phyloP scores from a whole-genome alignment of 1,139 yeast species.

The Saccharomyces hybrid region DNA sequence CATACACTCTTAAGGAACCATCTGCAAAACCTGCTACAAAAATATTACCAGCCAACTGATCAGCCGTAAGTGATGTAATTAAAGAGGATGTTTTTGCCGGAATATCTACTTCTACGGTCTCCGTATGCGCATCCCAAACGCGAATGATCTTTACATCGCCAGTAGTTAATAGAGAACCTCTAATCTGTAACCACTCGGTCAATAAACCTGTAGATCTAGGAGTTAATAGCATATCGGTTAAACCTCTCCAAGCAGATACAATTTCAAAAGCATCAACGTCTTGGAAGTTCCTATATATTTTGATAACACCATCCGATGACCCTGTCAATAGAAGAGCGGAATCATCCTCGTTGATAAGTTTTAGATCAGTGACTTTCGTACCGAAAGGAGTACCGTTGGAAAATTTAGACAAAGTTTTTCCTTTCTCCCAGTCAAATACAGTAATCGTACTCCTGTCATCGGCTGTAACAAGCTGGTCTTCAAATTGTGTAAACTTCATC shows the following conservation, averaged over 20 bases:
- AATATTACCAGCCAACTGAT: slow-evolving; percentile 91
- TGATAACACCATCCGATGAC: slow-evolving; percentile 87
- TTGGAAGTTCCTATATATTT: slow-evolving; percentile 74
- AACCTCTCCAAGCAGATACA: slow-evolving; percentile 88
- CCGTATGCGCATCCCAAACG: slow-evolving; percentile 96
- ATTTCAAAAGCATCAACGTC: slow-evolving; percentile 48
- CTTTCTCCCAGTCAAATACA: slow-evolving; percentile 82
- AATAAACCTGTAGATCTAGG: slow-evolving; percentile 78
- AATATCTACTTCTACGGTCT: slow-evolving; percentile 74
- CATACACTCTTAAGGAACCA: slow-evolving; percentile 86
- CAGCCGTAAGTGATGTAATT: slow-evolving; percentile 83
- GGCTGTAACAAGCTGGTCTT: slow-evolving; percentile 68
- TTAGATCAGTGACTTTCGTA: slow-evolving; percentile 79
- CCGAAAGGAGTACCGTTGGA: slow-evolving; percentile 84
- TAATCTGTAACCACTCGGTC: slow-evolving; percentile 94
- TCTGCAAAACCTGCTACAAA: slow-evolving; percentile 91
- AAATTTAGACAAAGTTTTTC: slow-evolving; percentile 53
- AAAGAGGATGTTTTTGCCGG: slow-evolving; percentile 91
- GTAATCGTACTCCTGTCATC: slow-evolving; percentile 81
- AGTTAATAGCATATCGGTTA: slow-evolving; percentile 74
- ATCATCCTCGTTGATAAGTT: slow-evolving; percentile 88
- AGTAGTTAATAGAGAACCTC: slow-evolving; percentile 85
- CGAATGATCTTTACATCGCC: slow-evolving; percentile 92
- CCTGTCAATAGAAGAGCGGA: slow-evolving; percentile 78
- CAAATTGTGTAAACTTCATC: slow-evolving; percentile 82